Evolutionary conservation across 805 yeast species (phyloP).

Genomic region (Kuraishia floccosa): DNA sequence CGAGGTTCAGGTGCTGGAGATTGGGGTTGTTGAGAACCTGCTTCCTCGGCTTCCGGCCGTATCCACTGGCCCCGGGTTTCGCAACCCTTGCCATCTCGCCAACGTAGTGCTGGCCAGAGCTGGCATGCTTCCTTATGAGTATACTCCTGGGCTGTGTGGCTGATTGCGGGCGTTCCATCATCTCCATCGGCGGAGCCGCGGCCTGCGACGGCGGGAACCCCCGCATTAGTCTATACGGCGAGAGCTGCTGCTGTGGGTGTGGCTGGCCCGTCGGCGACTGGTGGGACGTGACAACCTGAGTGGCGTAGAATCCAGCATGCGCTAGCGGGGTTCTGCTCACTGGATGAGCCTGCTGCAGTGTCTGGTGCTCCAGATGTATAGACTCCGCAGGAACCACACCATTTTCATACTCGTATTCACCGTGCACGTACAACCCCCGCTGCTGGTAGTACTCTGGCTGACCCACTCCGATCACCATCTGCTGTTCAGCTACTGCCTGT

Average conservation of each 20-base stretch:
- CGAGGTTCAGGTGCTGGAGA: conserved; percentile 12
- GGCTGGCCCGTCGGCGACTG: too few relatives aligned
- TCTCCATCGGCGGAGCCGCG: conserved; percentile 2
- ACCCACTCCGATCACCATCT: neutral
- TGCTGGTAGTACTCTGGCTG: conserved; percentile 1
- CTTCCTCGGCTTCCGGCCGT: conserved; percentile 6
- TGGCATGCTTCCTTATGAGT: neutral
- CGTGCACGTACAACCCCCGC: too few relatives aligned
- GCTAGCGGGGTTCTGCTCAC: too few relatives aligned
- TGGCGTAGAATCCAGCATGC: too few relatives aligned
- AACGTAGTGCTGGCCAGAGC: neutral
- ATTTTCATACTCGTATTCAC: neutral
- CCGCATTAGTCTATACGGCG: too few relatives aligned
- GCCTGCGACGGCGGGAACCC: conserved; percentile 2
- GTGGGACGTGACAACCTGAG: too few relatives aligned
- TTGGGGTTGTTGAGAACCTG: conserved; percentile 12
- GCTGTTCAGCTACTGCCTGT: too few relatives aligned
- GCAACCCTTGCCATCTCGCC: neutral
- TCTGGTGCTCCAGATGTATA: too few relatives aligned
- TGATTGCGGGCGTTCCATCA: neutral
- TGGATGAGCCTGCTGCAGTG: too few relatives aligned
- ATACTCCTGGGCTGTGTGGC: neutral
- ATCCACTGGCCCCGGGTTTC: too few relatives aligned
- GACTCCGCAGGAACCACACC: neutral
- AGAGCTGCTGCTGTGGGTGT: too few relatives aligned